Evolutionary conservation across 2,329 filamentous ascomycete genomes (phyloP).

Genomic region (Cladosporium sp.): DNA sequence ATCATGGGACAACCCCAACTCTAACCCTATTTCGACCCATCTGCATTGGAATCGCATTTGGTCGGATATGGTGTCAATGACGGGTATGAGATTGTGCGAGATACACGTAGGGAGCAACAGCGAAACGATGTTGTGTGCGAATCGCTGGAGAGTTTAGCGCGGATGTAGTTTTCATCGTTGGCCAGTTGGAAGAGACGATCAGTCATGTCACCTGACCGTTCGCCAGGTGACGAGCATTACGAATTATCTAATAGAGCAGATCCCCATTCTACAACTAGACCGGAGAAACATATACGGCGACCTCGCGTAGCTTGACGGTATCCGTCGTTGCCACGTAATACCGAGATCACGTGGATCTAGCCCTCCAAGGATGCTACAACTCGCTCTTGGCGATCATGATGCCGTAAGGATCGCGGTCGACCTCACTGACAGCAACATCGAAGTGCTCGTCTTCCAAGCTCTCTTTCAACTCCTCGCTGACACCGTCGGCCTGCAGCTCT

Average conservation of each 20-base stretch:
- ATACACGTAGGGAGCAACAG: no score
- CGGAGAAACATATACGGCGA: neutral
- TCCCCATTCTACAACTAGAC: neutral
- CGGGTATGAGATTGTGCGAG: neutral
- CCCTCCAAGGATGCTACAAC: neutral
- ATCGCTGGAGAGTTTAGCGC: neutral
- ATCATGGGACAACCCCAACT: neutral
- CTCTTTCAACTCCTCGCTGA: slow-evolving; percentile 46
- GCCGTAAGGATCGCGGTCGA: slow-evolving; percentile 85
- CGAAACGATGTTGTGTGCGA: neutral
- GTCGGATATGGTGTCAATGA: neutral
- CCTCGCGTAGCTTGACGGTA: neutral
- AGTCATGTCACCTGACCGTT: neutral
- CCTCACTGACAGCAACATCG: slow-evolving; percentile 72
- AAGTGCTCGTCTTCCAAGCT: slow-evolving; percentile 57
- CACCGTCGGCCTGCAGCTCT: slow-evolving; percentile 40
- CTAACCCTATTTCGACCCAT: neutral
- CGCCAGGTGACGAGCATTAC: neutral
- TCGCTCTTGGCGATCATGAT: slow-evolving; percentile 58
- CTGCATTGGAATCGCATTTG: neutral
- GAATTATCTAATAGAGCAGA: neutral
- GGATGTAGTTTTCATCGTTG: neutral
- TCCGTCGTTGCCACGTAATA: neutral
- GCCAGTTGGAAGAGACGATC: neutral
- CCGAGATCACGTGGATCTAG: neutral